Conservation (phyloP, 2,329 filamentous ascomycete genomes). For the Harringtonia lauricola region DNA sequence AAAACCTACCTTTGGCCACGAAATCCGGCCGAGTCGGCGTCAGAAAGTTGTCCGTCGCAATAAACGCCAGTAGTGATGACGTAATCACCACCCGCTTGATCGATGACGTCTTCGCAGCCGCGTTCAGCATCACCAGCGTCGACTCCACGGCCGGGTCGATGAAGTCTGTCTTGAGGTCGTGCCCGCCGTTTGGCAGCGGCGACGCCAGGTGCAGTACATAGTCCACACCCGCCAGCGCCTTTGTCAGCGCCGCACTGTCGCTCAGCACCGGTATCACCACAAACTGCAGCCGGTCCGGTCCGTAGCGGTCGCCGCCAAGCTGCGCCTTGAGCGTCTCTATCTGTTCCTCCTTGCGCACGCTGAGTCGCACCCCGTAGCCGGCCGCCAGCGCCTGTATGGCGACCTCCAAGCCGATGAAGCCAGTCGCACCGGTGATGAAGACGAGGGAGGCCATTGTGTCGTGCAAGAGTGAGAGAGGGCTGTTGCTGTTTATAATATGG, state of each 20-base stretch:
- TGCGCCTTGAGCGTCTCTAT: neutral
- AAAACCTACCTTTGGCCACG: neutral
- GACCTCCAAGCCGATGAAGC: too few relatives aligned
- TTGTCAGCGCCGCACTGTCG: neutral
- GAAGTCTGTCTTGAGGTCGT: neutral
- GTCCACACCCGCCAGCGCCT: neutral
- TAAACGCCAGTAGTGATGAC: conserved; percentile 1
- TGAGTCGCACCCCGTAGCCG: neutral
- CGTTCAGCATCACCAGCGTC: neutral
- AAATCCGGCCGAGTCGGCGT: neutral
- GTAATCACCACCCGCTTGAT: conserved; percentile 4
- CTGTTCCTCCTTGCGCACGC: neutral
- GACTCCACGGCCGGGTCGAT: neutral
- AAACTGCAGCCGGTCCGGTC: neutral
- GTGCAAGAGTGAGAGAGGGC: too few relatives aligned
- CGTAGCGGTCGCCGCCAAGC: neutral
- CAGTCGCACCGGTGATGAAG: too few relatives aligned
- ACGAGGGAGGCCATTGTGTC: too few relatives aligned
- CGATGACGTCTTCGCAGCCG: neutral
- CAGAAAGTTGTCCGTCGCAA: neutral
- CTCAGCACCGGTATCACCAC: neutral
- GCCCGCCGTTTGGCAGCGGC: neutral
- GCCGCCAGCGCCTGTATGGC: conserved; percentile 15
- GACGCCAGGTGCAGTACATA: neutral
- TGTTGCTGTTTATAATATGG: too few relatives aligned